These are phyloP conservation scores for Mycothermus thermophilus DNA, from an alignment of 495 filamentous ascomycete genomes.

Conservation along the genomic window DNA sequence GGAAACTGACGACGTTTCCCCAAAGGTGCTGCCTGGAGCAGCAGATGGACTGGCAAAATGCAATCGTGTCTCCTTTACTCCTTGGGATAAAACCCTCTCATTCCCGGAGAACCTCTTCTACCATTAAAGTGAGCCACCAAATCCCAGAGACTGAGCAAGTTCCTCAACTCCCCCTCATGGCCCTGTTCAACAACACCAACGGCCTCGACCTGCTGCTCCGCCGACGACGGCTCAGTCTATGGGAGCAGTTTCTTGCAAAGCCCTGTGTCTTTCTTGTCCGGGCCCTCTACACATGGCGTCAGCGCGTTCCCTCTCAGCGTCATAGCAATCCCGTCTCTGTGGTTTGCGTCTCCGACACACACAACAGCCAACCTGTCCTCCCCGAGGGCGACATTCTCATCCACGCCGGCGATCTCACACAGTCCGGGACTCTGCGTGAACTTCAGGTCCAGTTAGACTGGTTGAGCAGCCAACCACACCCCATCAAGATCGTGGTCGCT, in stretches of 20 bases:
- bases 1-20: no score
- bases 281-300: slow-evolving; percentile 7
- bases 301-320: background rate
- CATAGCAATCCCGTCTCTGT: slow-evolving; percentile 18
- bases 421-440: slow-evolving; percentile 56
- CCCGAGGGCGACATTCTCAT: slow-evolving; percentile 73
- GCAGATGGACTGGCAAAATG: no score
- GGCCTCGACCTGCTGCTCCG: slow-evolving; percentile 5
- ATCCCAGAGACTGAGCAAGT: no score
- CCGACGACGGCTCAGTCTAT: slow-evolving; percentile 4
- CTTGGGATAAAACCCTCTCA: no score
- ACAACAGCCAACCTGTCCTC: slow-evolving; percentile 47
- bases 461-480: slow-evolving; percentile 52
- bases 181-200: background rate
- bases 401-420: slow-evolving; percentile 79
- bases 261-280: slow-evolving; percentile 8
- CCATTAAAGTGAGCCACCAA: no score
- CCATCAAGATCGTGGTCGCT: slow-evolving; percentile 56
- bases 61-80: no score
- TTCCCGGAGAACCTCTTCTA: no score
- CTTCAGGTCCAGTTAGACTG: slow-evolving; percentile 55
- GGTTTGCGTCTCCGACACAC: slow-evolving; percentile 82
- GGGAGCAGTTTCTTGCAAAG: slow-evolving; percentile 6
- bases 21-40: no score
- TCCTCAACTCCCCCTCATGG: no score